Evolutionary conservation across 2,329 filamentous ascomycete genomes (phyloP).

Genomic region (Helotiales sp.): DNA sequence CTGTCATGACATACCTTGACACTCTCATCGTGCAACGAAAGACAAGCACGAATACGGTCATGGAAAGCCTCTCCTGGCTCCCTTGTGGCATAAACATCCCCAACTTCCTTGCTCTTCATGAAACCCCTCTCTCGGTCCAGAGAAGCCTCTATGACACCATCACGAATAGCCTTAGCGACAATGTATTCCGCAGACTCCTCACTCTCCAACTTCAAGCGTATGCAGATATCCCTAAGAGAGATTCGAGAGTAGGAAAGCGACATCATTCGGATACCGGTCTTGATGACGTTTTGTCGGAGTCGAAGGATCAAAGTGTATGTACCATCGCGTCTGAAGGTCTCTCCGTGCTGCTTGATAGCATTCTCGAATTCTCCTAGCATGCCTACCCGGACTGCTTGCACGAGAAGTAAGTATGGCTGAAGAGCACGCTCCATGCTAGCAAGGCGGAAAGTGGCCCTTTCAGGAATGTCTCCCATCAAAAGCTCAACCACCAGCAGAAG

Average conservation of each 20-base stretch:
- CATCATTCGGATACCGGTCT: constrained; percentile 99
- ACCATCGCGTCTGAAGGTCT: constrained; percentile 87
- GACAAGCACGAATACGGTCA: constrained; percentile 88
- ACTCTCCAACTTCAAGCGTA: constrained; percentile 87
- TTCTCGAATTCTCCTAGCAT: constrained; percentile 92
- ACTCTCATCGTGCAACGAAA: constrained; percentile 93
- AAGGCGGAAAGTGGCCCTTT: constrained; percentile 90
- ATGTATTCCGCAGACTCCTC: constrained; percentile 99
- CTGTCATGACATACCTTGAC: constrained; percentile 71
- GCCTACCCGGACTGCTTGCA: constrained; percentile 94
- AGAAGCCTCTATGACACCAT: constrained; percentile 94
- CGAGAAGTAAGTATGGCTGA: constrained; percentile 89
- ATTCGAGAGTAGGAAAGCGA: constrained; percentile 97
- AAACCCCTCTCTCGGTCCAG: constrained; percentile 92
- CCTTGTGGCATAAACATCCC: constrained; percentile 92
- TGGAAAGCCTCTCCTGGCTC: constrained; percentile 98
- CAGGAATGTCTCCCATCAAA: constrained; percentile 97
- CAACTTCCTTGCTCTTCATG: constrained; percentile 98
- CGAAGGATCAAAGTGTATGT: constrained; percentile 96
- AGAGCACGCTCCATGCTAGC: constrained; percentile 83
- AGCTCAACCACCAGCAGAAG: constrained; percentile 95
- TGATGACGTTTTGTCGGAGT: constrained; percentile 97
- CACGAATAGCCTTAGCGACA: constrained; percentile 95
- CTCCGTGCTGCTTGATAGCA: constrained; percentile 76
- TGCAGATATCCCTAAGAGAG: constrained; percentile 94